Percentiles rank a stretch among this genome's conserved stretches.
These are phyloP conservation scores for Sporothrix phasma DNA, from an alignment of 2,329 filamentous ascomycete species.

Conservation along the genomic window DNA sequence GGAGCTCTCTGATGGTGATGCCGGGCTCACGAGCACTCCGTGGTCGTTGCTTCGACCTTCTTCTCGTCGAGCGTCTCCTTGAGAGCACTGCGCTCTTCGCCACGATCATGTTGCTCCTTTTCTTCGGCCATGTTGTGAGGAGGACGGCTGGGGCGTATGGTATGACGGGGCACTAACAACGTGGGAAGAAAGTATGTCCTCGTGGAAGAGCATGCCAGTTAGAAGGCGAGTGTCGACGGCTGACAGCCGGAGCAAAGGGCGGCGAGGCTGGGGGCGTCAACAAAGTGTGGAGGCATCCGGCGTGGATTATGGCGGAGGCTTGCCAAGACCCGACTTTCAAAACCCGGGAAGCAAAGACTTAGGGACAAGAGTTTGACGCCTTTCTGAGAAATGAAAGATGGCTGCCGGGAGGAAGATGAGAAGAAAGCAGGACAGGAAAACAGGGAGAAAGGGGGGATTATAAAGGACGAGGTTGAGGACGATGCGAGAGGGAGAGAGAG, in stretches of 20 bases:
- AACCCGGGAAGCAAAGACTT: neutral
- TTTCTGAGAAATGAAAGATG: neutral
- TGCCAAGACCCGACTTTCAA: neutral
- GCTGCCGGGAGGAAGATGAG: neutral
- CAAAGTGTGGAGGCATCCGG: neutral
- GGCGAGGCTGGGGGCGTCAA: too few species aligned
- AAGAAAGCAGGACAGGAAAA: neutral
- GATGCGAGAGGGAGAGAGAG: neutral
- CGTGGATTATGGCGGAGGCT: neutral
- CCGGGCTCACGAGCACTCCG: neutral
- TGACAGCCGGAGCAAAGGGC: neutral
- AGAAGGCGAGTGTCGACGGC: neutral
- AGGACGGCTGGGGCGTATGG: neutral
- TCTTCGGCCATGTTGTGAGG: neutral
- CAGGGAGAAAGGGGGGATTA: neutral
- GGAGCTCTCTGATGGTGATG: neutral
- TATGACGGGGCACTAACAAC: neutral
- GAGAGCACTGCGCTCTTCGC: neutral
- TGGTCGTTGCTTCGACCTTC: neutral
- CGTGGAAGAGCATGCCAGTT: neutral
- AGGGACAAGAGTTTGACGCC: neutral
- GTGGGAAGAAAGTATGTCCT: neutral
- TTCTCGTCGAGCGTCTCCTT: neutral
- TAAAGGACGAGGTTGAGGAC: neutral
- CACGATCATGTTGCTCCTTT: neutral